Percentiles rank a stretch among this genome's conserved stretches.
phyloP scores from a whole-genome alignment of 768 basidiomycete species.

The Cytidiella melzeri region DNA sequence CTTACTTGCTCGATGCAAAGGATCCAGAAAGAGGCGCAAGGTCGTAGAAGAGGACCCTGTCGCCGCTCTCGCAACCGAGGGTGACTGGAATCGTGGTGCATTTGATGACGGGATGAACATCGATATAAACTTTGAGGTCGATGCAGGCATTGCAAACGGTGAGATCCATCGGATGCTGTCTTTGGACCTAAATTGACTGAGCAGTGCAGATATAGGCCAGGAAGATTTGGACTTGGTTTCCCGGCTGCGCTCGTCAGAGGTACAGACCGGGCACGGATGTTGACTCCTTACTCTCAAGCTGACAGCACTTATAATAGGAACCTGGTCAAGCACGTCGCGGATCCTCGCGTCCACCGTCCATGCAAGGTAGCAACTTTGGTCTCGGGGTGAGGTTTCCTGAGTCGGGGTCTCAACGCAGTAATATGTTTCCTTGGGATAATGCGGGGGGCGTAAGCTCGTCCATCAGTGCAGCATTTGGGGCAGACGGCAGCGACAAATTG shows the following conservation, averaged over 20 bases:
- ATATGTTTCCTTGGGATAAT: conserved; percentile 81
- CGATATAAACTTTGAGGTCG: background rate
- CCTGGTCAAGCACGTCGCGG: conserved; percentile 78
- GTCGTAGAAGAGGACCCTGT: conserved; percentile 1
- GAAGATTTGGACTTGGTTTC: conserved; percentile 16
- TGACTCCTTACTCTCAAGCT: background rate
- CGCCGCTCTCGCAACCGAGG: background rate
- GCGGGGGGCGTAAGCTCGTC: conserved; percentile 57
- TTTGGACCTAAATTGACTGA: background rate
- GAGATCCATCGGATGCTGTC: background rate
- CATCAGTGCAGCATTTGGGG: conserved; percentile 29
- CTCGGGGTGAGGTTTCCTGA: conserved; percentile 29
- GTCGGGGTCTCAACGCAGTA: conserved; percentile 57
- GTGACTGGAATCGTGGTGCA: background rate
- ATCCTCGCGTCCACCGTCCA: conserved; percentile 48
- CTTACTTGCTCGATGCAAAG: conserved; percentile 32
- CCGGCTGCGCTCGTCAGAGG: conserved; percentile 56
- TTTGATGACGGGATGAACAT: background rate
- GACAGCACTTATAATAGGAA: conserved; percentile 40
- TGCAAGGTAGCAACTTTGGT: conserved; percentile 43
- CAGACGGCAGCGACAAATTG: conserved; percentile 37
- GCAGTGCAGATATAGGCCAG: conserved; percentile 19
- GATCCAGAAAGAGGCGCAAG: conserved; percentile 44
- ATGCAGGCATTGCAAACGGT: background rate
- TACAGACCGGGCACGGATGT: conserved; percentile 18